Evolutionary conservation across 2,329 filamentous ascomycete species (phyloP).

Genomic region (Arthrobotrys megalospora): DNA sequence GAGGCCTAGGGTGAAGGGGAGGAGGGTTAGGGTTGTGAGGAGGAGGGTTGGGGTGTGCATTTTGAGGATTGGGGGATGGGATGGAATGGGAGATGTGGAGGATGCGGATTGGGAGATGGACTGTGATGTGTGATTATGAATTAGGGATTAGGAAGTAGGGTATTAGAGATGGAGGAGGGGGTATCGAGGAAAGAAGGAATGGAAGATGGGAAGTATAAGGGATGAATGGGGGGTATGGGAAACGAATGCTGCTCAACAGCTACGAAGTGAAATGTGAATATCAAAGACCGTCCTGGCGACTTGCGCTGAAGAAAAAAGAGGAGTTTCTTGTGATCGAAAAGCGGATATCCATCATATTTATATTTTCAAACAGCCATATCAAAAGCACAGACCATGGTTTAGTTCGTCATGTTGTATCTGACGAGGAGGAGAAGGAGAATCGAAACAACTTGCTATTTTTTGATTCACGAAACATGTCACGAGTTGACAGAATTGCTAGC

Average conservation of each 20-base stretch:
- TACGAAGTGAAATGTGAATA: conserved; percentile 28
- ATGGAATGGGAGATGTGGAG: neutral
- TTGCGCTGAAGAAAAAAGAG: conserved; percentile 47
- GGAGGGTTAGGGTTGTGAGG: conserved; percentile 38
- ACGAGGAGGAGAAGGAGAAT: neutral
- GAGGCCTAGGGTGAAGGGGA: conserved; percentile 30
- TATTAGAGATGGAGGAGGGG: conserved; percentile 4
- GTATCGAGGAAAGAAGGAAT: neutral
- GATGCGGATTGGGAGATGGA: neutral
- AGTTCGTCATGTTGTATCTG: neutral
- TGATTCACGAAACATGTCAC: conserved; percentile 36
- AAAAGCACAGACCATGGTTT: neutral
- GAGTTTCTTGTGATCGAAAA: neutral
- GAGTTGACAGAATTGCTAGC: conserved; percentile 17
- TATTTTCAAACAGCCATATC: conserved; percentile 6
- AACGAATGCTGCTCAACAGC: conserved; percentile 43
- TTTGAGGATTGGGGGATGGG: conserved; percentile 8
- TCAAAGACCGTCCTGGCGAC: conserved; percentile 43
- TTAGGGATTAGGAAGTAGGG: conserved; percentile 5
- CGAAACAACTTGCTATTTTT: conserved; percentile 15
- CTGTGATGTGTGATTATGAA: conserved; percentile 7
- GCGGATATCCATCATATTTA: conserved; percentile 27
- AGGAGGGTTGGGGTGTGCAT: conserved; percentile 41
- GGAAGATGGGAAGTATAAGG: conserved; percentile 1
- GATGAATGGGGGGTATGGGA: conserved; percentile 24